Conservation (phyloP, 441 rosid species). For the Metrosideros polymorpha region DNA sequence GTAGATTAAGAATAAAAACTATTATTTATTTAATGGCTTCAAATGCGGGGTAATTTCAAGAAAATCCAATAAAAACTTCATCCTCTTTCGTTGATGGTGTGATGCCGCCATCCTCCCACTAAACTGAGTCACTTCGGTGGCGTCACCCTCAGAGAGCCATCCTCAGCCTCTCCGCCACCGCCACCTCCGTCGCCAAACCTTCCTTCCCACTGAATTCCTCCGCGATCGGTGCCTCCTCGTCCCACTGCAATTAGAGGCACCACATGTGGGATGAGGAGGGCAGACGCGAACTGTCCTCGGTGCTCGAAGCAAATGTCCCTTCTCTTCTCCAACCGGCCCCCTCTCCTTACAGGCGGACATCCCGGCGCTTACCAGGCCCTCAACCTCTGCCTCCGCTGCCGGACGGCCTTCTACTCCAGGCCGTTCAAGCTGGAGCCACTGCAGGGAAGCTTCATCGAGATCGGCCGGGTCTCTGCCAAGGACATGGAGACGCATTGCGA, state of each 20-base stretch:
- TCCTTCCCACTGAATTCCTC: too few species aligned
- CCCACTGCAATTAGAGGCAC: constrained; percentile 1
- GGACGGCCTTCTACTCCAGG: constrained; percentile 76
- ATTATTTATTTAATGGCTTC: too few species aligned
- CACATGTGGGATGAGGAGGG: constrained; percentile 34
- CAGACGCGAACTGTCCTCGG: constrained; percentile 74
- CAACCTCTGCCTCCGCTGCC: constrained; percentile 56
- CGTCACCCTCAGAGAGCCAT: too few species aligned
- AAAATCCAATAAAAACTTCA: too few species aligned
- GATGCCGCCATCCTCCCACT: neutral
- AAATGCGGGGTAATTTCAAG: neutral
- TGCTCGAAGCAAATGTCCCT: constrained; percentile 61
- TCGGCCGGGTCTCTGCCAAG: constrained; percentile 34
- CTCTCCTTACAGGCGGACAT: constrained; percentile 56
- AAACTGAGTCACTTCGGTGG: too few species aligned
- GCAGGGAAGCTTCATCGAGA: constrained; percentile 65
- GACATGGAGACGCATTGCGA: constrained; percentile 1
- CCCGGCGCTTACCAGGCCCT: constrained; percentile 72
- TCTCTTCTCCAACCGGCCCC: constrained; percentile 74
- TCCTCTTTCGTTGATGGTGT: neutral
- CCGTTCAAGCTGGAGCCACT: constrained; percentile 70
- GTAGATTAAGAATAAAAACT: too few species aligned
- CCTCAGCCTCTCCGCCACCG: too few species aligned
- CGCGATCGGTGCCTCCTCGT: neutral
- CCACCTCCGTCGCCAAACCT: too few species aligned